Evolutionary conservation across 116 monocot species (phyloP), one percentile per base, ranked within the genome.

Genomic region (Trichopus zeylanicus): DNA sequence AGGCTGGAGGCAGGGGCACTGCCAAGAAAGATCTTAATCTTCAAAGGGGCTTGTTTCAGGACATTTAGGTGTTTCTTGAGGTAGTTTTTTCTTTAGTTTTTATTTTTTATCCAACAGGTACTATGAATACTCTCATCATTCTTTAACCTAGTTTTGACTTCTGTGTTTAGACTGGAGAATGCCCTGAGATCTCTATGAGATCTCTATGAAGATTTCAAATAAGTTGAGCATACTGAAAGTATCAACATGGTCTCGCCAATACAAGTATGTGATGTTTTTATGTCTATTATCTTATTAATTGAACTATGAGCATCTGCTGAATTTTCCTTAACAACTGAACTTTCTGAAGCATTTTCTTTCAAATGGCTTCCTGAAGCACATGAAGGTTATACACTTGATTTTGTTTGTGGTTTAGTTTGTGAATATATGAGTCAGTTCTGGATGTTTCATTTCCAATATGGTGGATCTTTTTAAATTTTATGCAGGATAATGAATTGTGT

Each of bases 311-410:
- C n/a, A 4, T 30, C 11, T 26, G 7, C 29, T 71, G 37, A 21
- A 11, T 28, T 1, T 29, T 29, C 64, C 37, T 60, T 59, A 31
- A 64, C 74, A 90, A 86, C 58, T 94, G 48, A 89, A 89, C 69
- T 94, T 89, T 63, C 55, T 94, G 29, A 94, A 80, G 72, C 82
- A 68, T 28, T 86, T 80, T 54, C 89, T 94, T 60, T 83, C 80
- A 13, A 78, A 60, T 70, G 94, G 94, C 34, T 94, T 89, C 62
- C 77, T 89, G 30, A 94, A 83, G 76, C 94, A 94, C 53, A 83
- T 81, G 56, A 77, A 83, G 89, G 93, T 93, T n/a, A n/a, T n/a
- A n/a, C n/a, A 29, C 26, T 23, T 27, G 4, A 49, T 59, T 27
- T 35, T 11, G 29, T 19, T 47, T 10, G 13, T 66, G 3, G 12